Percentiles rank a stretch among this genome's conserved stretches.
phyloP scores from a whole-genome alignment of 2,329 filamentous ascomycete species.

The Alternaria atra region DNA sequence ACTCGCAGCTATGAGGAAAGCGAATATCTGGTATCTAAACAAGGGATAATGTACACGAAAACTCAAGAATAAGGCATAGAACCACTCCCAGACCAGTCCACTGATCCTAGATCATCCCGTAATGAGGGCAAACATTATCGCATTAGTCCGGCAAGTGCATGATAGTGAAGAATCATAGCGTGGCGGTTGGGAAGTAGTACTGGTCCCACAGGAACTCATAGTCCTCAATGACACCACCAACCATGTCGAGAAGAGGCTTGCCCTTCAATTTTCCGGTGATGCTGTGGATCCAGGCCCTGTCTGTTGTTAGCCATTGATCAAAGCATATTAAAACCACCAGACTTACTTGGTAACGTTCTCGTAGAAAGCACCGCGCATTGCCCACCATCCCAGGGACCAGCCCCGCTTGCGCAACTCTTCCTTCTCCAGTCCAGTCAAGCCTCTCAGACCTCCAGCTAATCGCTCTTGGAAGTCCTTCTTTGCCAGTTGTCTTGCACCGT shows the following conservation, averaged over 20 bases:
- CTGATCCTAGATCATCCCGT: not conserved
- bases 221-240: constrained; percentile 88
- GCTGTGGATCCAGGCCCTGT: constrained; percentile 69
- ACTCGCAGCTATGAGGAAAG: not conserved
- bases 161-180: constrained; percentile 51
- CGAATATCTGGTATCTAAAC: constrained; percentile 32
- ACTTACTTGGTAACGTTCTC: constrained; percentile 80
- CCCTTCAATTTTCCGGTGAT: constrained; percentile 75
- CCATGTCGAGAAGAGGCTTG: constrained; percentile 79
- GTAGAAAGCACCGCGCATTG: constrained; percentile 96
- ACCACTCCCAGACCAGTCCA: constrained; percentile 1
- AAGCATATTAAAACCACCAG: not conserved
- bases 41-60: constrained; percentile 22
- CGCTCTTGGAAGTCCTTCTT: constrained; percentile 71
- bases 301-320: constrained; percentile 25
- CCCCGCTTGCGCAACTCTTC: constrained; percentile 89
- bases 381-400: constrained; percentile 94
- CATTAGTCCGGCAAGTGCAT: not conserved
- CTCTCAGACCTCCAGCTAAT: constrained; percentile 75
- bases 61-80: not conserved
- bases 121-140: constrained; percentile 3
- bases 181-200: constrained; percentile 85
- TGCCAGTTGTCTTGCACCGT: constrained; percentile 84
- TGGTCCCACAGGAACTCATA: constrained; percentile 99
- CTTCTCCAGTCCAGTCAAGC: constrained; percentile 82